Percentiles rank a stretch among this genome's conserved stretches.
phyloP scores from a whole-genome alignment of 2,329 filamentous ascomycete genomes.

The Atkinsonella texensis region DNA sequence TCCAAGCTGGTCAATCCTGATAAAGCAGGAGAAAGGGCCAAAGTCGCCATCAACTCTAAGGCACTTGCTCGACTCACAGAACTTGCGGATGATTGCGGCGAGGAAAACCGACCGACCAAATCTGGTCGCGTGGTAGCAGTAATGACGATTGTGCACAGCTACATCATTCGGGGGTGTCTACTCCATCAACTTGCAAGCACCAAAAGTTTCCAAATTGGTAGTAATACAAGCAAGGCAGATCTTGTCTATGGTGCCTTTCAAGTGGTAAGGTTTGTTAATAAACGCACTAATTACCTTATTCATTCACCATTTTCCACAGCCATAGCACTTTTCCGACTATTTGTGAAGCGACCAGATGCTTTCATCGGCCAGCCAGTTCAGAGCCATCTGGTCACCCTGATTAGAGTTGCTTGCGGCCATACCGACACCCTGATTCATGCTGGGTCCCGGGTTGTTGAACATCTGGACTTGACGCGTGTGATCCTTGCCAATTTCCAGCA shows the following conservation, averaged over 20 bases:
- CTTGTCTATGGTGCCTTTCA: too few relatives aligned
- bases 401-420: constrained; percentile 2
- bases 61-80: too few relatives aligned
- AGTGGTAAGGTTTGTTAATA: too few relatives aligned
- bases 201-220: too few relatives aligned
- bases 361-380: constrained; percentile 6
- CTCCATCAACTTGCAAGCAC: not conserved
- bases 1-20: too few relatives aligned
- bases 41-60: too few relatives aligned
- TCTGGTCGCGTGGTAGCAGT: not conserved
- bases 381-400: constrained; percentile 14
- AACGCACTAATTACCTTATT: too few relatives aligned
- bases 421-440: constrained; percentile 6
- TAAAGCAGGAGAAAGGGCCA: too few relatives aligned
- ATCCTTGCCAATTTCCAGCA: constrained; percentile 27
- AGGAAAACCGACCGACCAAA: not conserved
- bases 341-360: constrained; percentile 13
- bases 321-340: not conserved
- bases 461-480: constrained; percentile 19
- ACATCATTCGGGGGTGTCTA: not conserved
- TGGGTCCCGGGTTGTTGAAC: constrained; percentile 28
- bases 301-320: too few relatives aligned
- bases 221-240: too few relatives aligned
- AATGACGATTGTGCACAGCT: not conserved
- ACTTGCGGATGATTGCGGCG: too few relatives aligned